Conservation (phyloP, 306 rosid genomes). For the Cucurbita argyrosperma region DNA sequence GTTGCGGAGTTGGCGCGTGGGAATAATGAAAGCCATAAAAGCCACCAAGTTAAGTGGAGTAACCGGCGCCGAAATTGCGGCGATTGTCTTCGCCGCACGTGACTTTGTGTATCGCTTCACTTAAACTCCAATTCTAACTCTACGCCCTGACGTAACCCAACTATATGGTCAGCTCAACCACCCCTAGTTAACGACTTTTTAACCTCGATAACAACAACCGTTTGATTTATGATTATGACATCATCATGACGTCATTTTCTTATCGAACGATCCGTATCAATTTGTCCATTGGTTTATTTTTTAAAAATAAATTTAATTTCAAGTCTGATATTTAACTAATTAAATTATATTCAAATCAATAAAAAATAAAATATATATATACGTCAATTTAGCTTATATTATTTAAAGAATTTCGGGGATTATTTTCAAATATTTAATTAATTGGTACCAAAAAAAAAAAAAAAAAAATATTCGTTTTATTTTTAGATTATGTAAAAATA, state of each 20-base stretch:
- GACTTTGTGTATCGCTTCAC: background rate
- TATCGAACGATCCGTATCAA: background rate
- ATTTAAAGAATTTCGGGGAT: no score
- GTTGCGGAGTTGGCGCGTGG: background rate
- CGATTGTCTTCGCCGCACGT: slow-evolving; percentile 1
- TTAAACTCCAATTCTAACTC: background rate
- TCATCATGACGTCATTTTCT: background rate
- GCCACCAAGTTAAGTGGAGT: background rate
- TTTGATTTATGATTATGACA: background rate
- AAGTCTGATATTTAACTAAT: no score
- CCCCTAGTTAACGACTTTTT: background rate
- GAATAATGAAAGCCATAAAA: background rate
- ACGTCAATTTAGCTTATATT: no score
- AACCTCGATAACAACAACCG: background rate
- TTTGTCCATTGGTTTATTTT: background rate
- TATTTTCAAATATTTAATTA: no score
- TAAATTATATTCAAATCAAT: no score
- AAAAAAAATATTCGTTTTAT: no score
- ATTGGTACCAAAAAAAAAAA: no score
- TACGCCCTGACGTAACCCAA: background rate
- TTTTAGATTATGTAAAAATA: no score
- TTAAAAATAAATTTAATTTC: no score
- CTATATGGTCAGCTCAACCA: background rate
- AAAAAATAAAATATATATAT: no score
- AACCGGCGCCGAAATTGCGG: slow-evolving; percentile 1